Evolutionary conservation across 2,329 filamentous ascomycete genomes (phyloP).

Genomic region (Aspergillus sp.): DNA sequence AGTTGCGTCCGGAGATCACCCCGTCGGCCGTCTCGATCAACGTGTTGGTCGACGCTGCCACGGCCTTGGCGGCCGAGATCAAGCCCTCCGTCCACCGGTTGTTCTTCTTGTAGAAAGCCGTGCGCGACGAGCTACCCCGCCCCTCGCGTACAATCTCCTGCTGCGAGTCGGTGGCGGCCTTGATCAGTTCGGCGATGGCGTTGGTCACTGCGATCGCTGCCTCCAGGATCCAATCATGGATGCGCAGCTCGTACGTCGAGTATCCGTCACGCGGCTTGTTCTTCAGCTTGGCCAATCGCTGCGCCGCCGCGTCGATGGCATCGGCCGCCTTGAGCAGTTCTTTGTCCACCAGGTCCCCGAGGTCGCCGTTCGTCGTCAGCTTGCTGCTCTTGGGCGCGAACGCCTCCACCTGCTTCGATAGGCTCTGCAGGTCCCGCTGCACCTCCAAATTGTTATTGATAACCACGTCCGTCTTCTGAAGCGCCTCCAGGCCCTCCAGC

Average conservation of each 20-base stretch:
- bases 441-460: conserved; percentile 98
- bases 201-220: conserved; percentile 91
- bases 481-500: conserved; percentile 81
- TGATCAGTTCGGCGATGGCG: conserved; percentile 91
- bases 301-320: conserved; percentile 88
- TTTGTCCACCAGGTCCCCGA: conserved; percentile 88
- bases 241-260: conserved; percentile 92
- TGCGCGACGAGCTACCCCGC: conserved; percentile 79
- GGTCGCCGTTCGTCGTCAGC: conserved; percentile 74
- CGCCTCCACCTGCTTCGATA: conserved; percentile 89
- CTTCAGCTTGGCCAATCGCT: conserved; percentile 84
- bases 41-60: conserved; percentile 88
- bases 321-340: conserved; percentile 93
- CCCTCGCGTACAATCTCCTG: conserved; percentile 96
- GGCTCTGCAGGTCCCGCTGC: conserved; percentile 85
- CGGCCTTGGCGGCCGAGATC: conserved; percentile 95
- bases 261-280: conserved; percentile 96
- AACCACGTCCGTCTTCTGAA: conserved; percentile 94
- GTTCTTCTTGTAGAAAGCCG: conserved; percentile 99
- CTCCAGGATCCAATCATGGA: conserved; percentile 92
- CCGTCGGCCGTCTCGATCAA: conserved; percentile 98
- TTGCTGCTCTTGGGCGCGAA: conserved; percentile 87
- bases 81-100: conserved; percentile 98
- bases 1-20: conserved; percentile 87
- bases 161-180: conserved; percentile 88